Base-by-base conservation (phyloP, 805 yeast species). In the Maudiozyma barnettii region DNA sequence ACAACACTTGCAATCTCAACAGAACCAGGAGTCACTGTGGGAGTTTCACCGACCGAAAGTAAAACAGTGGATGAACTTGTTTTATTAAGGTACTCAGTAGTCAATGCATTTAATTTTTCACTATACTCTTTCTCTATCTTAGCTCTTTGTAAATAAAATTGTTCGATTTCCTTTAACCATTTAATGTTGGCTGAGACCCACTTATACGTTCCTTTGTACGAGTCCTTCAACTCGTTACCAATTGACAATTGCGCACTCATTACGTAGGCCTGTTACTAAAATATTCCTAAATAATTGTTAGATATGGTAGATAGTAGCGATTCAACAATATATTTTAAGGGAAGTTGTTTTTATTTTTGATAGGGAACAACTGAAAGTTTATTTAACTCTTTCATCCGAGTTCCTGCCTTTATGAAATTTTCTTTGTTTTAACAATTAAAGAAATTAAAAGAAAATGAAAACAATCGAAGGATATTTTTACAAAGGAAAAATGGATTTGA, bases 1-100 rank as follows among this genome's bases (percentile, higher is more conserved):
- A 86, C 95, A 51, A 90, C 68, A 14, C 85, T 73, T 0, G 96
- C 95, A 53, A 85, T 76, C 61, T 93, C 98, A 44, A 91, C 70
- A 0, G 97, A 88, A 0, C 99, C 99, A 0, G 99, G 98, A 0
- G 99, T 93, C 39, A 86, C 77, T 39, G 80, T 76, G 0, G 99
- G 99, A 16, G 77, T 77, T 50, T 87, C 95, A 22, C 99, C 99
- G 2, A 93, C 99, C 40, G 90, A 79, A 26, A 93, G 65, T 13
- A 68, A 63, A 0, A 91, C 77, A 10, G 87, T 72, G 16, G 73
- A 65, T 53, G 79, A 78, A 43, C 95, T 83, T 61, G 90, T 89
- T 64, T 79, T 83, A 49, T 80, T 82, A 55, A 87, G 80, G 52
- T 80, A 84, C 50, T 81, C 86, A 45, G 79, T 67, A 40, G 87